Evolutionary conservation across 768 basidiomycete genomes (phyloP).

Genomic region (Pulveroboletus sp.): DNA sequence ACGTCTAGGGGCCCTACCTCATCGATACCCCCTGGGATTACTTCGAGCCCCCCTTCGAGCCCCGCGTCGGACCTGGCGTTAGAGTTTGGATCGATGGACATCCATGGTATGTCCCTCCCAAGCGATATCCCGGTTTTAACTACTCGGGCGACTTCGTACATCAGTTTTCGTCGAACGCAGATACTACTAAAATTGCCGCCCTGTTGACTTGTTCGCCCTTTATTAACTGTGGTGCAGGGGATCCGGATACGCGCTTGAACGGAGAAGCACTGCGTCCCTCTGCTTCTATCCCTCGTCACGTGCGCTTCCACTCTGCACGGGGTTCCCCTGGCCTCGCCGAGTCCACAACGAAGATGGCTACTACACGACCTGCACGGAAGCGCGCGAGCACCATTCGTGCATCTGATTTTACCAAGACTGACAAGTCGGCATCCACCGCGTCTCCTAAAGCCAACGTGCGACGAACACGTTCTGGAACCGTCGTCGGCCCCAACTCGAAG

Average conservation of each 20-base stretch:
- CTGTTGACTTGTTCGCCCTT: conserved; percentile 1
- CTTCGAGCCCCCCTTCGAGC: conserved; percentile 10
- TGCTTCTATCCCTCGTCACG: neutral
- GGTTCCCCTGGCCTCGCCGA: conserved; percentile 2
- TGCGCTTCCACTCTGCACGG: conserved; percentile 24
- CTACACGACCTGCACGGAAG: conserved; percentile 23
- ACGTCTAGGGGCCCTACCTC: too few relatives aligned
- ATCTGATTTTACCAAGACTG: conserved; percentile 36
- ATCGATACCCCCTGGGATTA: neutral
- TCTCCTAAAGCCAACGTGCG: conserved; percentile 22
- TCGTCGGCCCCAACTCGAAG: conserved; percentile 33
- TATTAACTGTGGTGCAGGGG: conserved; percentile 11
- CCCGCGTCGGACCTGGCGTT: conserved; percentile 20
- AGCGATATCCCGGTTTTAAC: neutral
- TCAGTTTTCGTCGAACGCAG: neutral
- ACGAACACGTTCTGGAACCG: conserved; percentile 49
- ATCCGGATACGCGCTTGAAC: conserved; percentile 8
- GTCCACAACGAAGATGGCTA: conserved; percentile 11
- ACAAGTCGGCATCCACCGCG: neutral
- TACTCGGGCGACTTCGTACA: too few relatives aligned
- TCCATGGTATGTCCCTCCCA: conserved; percentile 27
- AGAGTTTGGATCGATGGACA: conserved; percentile 21
- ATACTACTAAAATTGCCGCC: neutral
- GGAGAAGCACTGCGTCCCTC: conserved; percentile 2
- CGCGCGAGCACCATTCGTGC: conserved; percentile 51